phyloP scores from a whole-genome alignment of 192 early-diverging fungal species.

The Mortierella claussenii region DNA sequence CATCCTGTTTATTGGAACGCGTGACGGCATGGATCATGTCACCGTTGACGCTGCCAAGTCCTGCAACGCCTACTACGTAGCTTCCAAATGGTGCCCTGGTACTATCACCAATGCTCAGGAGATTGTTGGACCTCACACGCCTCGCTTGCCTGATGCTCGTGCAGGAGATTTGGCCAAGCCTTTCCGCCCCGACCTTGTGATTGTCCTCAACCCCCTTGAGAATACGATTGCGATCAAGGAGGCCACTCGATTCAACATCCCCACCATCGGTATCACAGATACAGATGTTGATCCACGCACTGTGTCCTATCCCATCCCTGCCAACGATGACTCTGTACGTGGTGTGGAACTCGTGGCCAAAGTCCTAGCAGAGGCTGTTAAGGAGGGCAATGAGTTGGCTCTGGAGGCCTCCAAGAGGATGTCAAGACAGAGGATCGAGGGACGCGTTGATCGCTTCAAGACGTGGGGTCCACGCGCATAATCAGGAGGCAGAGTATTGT shows the following conservation, averaged over 20 bases:
- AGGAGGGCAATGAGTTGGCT: conserved; percentile 63
- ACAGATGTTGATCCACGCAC: conserved; percentile 88
- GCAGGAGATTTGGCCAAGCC: conserved; percentile 55
- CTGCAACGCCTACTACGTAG: conserved; percentile 82
- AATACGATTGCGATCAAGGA: conserved; percentile 85
- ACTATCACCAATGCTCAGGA: conserved; percentile 86
- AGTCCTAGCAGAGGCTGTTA: conserved; percentile 77
- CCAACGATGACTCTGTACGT: conserved; percentile 90
- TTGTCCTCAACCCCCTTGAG: conserved; percentile 88
- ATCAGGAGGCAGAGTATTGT: too few species aligned
- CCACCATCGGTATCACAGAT: conserved; percentile 91
- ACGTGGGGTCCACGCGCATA: conserved; percentile 35
- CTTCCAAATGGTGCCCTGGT: conserved; percentile 86
- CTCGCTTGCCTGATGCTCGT: conserved; percentile 55
- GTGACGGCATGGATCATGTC: conserved; percentile 71
- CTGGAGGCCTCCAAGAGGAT: conserved; percentile 11
- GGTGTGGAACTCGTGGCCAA: conserved; percentile 84
- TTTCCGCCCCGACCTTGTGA: conserved; percentile 83
- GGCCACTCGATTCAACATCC: conserved; percentile 78
- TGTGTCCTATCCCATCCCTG: conserved; percentile 93
- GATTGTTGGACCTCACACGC: conserved; percentile 69
- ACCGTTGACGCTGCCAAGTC: conserved; percentile 84
- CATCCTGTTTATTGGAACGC: conserved; percentile 88
- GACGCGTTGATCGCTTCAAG: conserved; percentile 50
- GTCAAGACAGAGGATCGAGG: conserved; percentile 44